These are phyloP conservation scores for Auricularia sp. DNA, from an alignment of 768 basidiomycete genomes.

Conservation along the genomic window DNA sequence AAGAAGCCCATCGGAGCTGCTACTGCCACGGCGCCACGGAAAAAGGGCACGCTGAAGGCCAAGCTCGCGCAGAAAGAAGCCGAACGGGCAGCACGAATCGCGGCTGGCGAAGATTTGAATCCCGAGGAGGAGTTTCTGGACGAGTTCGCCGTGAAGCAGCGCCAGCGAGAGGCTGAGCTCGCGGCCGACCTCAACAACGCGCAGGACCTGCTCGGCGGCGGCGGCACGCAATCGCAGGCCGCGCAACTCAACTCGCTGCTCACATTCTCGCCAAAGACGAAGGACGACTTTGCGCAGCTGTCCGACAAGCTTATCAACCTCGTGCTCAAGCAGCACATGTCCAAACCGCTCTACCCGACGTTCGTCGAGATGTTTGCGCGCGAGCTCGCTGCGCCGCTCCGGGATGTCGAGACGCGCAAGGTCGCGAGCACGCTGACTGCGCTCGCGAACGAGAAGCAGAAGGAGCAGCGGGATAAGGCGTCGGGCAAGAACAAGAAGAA, in stretches of 20 bases:
- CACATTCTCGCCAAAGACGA: constrained; percentile 72
- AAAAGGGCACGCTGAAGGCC: constrained; percentile 85
- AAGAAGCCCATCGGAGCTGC: constrained; percentile 33
- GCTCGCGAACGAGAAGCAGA: constrained; percentile 92
- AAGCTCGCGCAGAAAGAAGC: constrained; percentile 91
- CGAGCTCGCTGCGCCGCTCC: constrained; percentile 63
- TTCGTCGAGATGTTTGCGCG: constrained; percentile 82
- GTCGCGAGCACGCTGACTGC: constrained; percentile 74
- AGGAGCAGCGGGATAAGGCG: constrained; percentile 73
- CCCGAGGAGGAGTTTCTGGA: constrained; percentile 50
- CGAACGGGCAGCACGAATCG: constrained; percentile 43
- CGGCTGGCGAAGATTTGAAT: constrained; percentile 30
- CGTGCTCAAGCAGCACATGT: constrained; percentile 67
- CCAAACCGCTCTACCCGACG: constrained; percentile 69
- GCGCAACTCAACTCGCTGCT: constrained; percentile 62
- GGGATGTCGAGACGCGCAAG: constrained; percentile 87
- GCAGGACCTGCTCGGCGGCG: constrained; percentile 65
- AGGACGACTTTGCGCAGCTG: constrained; percentile 74
- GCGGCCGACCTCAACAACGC: constrained; percentile 82
- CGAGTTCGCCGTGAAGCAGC: constrained; percentile 47
- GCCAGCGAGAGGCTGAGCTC: constrained; percentile 73
- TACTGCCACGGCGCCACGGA: constrained; percentile 63
- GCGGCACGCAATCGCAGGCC: constrained; percentile 14
- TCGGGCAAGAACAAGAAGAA: constrained; percentile 87
- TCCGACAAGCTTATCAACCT: constrained; percentile 64